Conservation (phyloP, 2,329 filamentous ascomycete genomes). For the Coleophoma crateriformis region DNA sequence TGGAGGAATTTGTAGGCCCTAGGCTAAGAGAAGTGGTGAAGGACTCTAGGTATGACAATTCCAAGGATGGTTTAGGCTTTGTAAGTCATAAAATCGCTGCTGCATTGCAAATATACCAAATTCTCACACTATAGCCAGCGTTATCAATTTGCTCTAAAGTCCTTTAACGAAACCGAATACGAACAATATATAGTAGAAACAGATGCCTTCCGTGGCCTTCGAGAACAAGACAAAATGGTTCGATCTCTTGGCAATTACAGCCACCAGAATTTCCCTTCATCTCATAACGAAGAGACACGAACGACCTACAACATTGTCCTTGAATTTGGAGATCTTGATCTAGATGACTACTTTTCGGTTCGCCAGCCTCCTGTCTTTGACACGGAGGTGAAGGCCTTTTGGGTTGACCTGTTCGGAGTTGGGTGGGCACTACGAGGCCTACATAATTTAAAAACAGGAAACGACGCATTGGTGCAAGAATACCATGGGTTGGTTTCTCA, state of each 20-base stretch:
- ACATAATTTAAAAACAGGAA: constrained; percentile 16
- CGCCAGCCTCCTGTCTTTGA: constrained; percentile 19
- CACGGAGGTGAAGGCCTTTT: constrained; percentile 24
- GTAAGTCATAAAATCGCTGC: background rate
- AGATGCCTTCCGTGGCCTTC: constrained; percentile 22
- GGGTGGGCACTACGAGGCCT: constrained; percentile 22
- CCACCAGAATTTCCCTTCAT: constrained; percentile 5
- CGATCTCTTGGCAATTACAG: constrained; percentile 24
- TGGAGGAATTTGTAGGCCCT: background rate
- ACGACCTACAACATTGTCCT: constrained; percentile 27
- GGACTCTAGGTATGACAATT: background rate
- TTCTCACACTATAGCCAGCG: constrained; percentile 6
- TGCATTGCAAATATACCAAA: background rate
- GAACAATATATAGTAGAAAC: constrained; percentile 23
- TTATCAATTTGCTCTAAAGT: constrained; percentile 26
- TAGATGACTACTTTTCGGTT: constrained; percentile 24
- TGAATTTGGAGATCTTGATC: constrained; percentile 28
- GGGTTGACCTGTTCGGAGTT: constrained; percentile 25
- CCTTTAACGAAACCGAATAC: constrained; percentile 13
- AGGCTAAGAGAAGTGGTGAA: background rate
- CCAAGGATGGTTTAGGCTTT: background rate
- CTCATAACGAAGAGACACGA: background rate
- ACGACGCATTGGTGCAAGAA: background rate
- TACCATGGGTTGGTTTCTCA: constrained; percentile 15
- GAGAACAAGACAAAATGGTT: constrained; percentile 20